Base-by-base conservation (phyloP, 1,284 basidiomycete species). In the Leccinum subatratum region DNA sequence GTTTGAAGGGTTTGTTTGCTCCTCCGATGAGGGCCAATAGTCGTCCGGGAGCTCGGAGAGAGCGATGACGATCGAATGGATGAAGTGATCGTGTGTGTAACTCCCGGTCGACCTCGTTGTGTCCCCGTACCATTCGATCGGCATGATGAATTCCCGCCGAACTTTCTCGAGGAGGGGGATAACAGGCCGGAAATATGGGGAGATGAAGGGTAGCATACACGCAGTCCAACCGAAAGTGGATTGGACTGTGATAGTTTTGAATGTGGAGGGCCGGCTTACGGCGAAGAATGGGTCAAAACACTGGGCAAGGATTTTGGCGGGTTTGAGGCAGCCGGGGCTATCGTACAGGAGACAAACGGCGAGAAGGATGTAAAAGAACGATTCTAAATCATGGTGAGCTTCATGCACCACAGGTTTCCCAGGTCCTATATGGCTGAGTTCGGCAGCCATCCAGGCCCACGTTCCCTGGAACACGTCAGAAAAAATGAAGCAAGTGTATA, bases 391-490 rank as follows among this genome's bases (percentile, higher is more conserved):
- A 4, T 68, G 67, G 22, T 68, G 57, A 4, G 12, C 16, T 6
- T 18, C 0, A 61, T 68, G 63, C 3, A 54, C 37, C 16, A 63
- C 61, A 0, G 34, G 63, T 0, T 1, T 56, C 9, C 61, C 25
- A 4, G 64, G 39, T 8, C 57, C 68, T 6, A 61, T 11, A 5
- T 66, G 6, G 22, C 62, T 65, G 6, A 70, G 69, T 20, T 70
- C 30, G 1, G 48, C 8, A 2, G 64, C 68, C 68, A 69, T 69
- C 68, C 69, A 69, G 1, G 64, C 64, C 68, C 64, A 70, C 0
- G 32, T 69, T 14, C 66, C 59, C 68, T 66, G 25, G 7, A 3
- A 18, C 7, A 61, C 3, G 18, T 64, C 18, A 58, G n/a, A n/a
- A 7, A 25, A 39, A 18, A 7, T 22, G 20, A 54, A 59, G 12